Evolutionary conservation across 2,329 filamentous ascomycete species (phyloP).

Genomic region (Sordariomycetes sp.): DNA sequence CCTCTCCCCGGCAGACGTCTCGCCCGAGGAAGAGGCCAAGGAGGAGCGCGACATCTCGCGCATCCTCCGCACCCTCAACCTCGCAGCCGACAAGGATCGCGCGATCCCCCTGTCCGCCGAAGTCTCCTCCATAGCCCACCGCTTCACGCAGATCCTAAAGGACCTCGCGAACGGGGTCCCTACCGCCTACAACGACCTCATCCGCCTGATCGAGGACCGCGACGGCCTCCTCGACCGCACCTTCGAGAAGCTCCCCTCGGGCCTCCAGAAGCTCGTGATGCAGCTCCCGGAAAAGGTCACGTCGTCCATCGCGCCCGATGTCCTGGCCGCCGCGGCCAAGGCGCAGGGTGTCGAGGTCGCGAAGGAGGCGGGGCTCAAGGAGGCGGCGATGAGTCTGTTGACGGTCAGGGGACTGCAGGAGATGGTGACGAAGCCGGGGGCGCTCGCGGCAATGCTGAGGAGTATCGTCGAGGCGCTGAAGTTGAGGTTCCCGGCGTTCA

Average conservation of each 20-base stretch:
- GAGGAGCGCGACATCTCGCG: conserved; percentile 61
- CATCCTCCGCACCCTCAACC: conserved; percentile 73
- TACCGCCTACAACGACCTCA: conserved; percentile 86
- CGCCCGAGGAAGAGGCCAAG: conserved; percentile 25
- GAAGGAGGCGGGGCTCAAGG: conserved; percentile 29
- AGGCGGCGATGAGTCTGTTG: conserved; percentile 51
- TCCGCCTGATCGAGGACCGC: conserved; percentile 43
- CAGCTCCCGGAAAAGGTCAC: conserved; percentile 74
- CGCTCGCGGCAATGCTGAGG: conserved; percentile 69
- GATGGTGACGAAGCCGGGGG: conserved; percentile 75
- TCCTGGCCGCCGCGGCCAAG: conserved; percentile 67
- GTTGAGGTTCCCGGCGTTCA: conserved; percentile 75
- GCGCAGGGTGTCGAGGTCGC: conserved; percentile 51
- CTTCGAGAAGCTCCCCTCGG: conserved; percentile 58
- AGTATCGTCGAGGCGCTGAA: conserved; percentile 87
- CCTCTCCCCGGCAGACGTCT: conserved; percentile 20
- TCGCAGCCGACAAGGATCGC: conserved; percentile 68
- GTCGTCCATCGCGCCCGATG: conserved; percentile 61
- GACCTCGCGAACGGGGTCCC: conserved; percentile 87
- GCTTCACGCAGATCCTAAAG: conserved; percentile 83
- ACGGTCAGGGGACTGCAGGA: conserved; percentile 63
- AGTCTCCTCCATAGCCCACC: conserved; percentile 65
- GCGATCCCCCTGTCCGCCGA: conserved; percentile 77
- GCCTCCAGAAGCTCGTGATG: conserved; percentile 76
- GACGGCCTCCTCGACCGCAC: conserved; percentile 45